Conservation (phyloP, 2,329 filamentous ascomycete genomes). For the Aureobasidium sp. region DNA sequence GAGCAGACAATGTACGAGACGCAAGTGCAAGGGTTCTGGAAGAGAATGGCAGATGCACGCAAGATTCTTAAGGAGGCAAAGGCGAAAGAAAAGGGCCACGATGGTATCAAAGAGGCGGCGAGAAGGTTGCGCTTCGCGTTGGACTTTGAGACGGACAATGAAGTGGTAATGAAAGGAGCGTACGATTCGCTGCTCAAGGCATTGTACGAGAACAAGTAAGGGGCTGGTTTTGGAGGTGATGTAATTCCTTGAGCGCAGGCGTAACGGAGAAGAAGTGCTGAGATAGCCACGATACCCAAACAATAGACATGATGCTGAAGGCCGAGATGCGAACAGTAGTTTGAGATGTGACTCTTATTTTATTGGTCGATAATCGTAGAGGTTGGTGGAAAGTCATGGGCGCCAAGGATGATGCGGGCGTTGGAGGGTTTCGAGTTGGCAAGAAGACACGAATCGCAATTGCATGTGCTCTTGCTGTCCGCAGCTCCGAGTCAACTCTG, state of each 20-base stretch:
- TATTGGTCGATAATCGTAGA: background rate
- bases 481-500: background rate
- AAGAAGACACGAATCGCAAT: constrained; percentile 16
- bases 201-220: constrained; percentile 6
- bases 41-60: constrained; percentile 16
- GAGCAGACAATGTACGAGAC: constrained; percentile 20
- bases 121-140: background rate
- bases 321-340: background rate
- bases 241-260: background rate
- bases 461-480: constrained; percentile 7
- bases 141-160: constrained; percentile 12
- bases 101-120: constrained; percentile 1
- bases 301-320: background rate
- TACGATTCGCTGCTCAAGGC: background rate
- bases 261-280: background rate
- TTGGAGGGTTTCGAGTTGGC: background rate
- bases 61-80: constrained; percentile 11
- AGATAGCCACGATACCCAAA: background rate
- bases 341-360: background rate
- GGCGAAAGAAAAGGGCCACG: constrained; percentile 4
- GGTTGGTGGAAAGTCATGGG: background rate
- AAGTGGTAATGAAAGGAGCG: background rate
- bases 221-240: background rate
- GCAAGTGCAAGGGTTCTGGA: constrained; percentile 22
- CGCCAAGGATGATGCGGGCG: constrained; percentile 3